A percentile compares a stretch with the other conserved stretches of the same genome.
Evolutionary conservation across 352 stramenopile species (phyloP).

Genomic region (Phytophthora sp.): DNA sequence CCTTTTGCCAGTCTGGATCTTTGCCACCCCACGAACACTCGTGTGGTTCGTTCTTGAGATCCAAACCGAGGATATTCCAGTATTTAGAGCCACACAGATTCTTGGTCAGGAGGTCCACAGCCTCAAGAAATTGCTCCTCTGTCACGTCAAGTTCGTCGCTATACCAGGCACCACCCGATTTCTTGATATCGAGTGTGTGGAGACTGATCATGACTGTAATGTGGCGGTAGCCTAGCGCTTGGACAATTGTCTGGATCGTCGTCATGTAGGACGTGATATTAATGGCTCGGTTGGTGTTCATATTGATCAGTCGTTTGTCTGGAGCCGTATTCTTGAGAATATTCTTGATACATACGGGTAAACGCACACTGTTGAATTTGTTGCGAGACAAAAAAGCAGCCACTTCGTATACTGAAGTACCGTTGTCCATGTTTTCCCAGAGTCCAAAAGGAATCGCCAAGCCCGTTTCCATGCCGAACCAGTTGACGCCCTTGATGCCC

Average conservation of each 20-base stretch:
- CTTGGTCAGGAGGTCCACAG: slow-evolving; percentile 62
- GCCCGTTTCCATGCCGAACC: slow-evolving; percentile 79
- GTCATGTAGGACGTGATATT: slow-evolving; percentile 68
- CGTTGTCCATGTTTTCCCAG: slow-evolving; percentile 78
- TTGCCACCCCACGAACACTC: slow-evolving; percentile 52
- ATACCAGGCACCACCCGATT: slow-evolving; percentile 65
- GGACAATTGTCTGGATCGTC: slow-evolving; percentile 53
- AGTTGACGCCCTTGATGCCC: slow-evolving; percentile 71
- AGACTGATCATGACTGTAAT: slow-evolving; percentile 73
- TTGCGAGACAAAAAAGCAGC: slow-evolving; percentile 62
- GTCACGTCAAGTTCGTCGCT: slow-evolving; percentile 49
- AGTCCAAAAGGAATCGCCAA: slow-evolving; percentile 59
- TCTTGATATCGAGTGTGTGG: slow-evolving; percentile 54
- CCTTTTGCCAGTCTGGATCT: slow-evolving; percentile 57
- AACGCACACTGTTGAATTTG: slow-evolving; percentile 71
- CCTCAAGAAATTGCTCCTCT: slow-evolving; percentile 55
- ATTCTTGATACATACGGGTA: slow-evolving; percentile 64
- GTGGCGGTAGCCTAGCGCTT: slow-evolving; percentile 61
- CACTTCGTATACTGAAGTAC: slow-evolving; percentile 74
- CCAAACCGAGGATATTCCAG: slow-evolving; percentile 71
- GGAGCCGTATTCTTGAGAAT: slow-evolving; percentile 52
- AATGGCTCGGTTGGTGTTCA: slow-evolving; percentile 65
- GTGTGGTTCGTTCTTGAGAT: slow-evolving; percentile 75
- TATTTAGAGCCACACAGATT: slow-evolving; percentile 57
- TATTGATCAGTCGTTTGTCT: slow-evolving; percentile 54